Base-by-base conservation (phyloP, 768 basidiomycete genomes). In the Coprinopsis marcescibilis region DNA sequence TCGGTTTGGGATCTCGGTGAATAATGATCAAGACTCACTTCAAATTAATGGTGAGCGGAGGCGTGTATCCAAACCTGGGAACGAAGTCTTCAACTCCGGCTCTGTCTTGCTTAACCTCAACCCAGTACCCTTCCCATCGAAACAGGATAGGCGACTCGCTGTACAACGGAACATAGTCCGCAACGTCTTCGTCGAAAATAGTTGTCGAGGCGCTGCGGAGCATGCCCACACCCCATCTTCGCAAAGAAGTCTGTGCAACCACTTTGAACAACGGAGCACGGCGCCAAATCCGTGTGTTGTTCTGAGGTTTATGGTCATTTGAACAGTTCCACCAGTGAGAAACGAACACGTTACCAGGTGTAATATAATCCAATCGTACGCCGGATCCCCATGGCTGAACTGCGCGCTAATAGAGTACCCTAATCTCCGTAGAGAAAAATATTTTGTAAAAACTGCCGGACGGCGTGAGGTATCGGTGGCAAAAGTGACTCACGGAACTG, bases 341-440 rank as follows among this genome's bases (percentile, higher is more conserved):
- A 25, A 17, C 7, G 27, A 15, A 10, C 19, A 55, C 64, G n/a
- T 46, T 37, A 74, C 73, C 42, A 77, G 54, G 45, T 72, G 70
- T 6, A 66, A 57, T 1, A 72, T 52, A 6, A 77, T 62, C 74
- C 75, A 77, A 39, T 76, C 75, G 48, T 73, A 76, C 1, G 71
- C 63, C 0, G 70, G 72, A 49, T 76, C 74, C 12, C 71, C 69
- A 51, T 73, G 62, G n/a, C 58, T 56, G 48, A 77, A 75, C 33
- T 66, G 64, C 0, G 72, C 75, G 6, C 71, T 69, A 6, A 75
- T 63, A 2, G 65, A 67, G 41, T 68, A 71, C 43, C 67, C 74
- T 76, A 34, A 21, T 12, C 17, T 45, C 3, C 40, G 19, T 39
- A 40, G 29, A 10, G 4, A 25, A 21, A 45, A 10, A 14, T 15